Percentiles rank a stretch among this genome's conserved stretches.
These are phyloP conservation scores for Citrus reticulata DNA, from an alignment of 345 rosid species.

Conservation along the genomic window DNA sequence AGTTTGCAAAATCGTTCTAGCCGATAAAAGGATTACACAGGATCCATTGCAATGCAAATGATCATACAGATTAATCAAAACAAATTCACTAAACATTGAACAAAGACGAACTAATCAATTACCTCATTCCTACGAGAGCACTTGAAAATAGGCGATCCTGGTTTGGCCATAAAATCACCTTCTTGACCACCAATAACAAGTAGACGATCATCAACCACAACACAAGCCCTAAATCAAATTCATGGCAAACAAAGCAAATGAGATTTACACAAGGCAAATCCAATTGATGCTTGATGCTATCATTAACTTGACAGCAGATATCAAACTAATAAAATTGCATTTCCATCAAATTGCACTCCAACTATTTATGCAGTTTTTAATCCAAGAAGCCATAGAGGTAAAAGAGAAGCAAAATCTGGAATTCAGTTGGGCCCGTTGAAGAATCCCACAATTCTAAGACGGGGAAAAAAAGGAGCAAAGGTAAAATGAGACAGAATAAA, in stretches of 20 bases:
- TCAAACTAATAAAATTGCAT: not conserved
- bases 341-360: not conserved
- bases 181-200: constrained; percentile 92
- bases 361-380: too few relatives aligned
- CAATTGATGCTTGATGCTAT: not conserved
- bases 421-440: not conserved
- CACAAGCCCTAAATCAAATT: constrained; percentile 54
- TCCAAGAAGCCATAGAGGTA: too few relatives aligned
- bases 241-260: not conserved
- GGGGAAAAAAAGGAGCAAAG: not conserved
- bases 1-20: not conserved
- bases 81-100: not conserved
- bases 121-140: constrained; percentile 95
- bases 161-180: constrained; percentile 99
- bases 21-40: not conserved
- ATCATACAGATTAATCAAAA: not conserved
- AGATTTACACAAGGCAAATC: not conserved
- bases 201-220: constrained; percentile 72
- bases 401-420: not conserved
- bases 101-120: not conserved
- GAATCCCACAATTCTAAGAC: not conserved
- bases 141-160: constrained; percentile 96
- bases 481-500: not conserved
- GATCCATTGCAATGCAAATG: not conserved
- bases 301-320: not conserved